A percentile compares a stretch with the other conserved stretches of the same genome.
Conservation (phyloP, 1,284 basidiomycete genomes). For the Phellopilus nigrolimitatus region DNA sequence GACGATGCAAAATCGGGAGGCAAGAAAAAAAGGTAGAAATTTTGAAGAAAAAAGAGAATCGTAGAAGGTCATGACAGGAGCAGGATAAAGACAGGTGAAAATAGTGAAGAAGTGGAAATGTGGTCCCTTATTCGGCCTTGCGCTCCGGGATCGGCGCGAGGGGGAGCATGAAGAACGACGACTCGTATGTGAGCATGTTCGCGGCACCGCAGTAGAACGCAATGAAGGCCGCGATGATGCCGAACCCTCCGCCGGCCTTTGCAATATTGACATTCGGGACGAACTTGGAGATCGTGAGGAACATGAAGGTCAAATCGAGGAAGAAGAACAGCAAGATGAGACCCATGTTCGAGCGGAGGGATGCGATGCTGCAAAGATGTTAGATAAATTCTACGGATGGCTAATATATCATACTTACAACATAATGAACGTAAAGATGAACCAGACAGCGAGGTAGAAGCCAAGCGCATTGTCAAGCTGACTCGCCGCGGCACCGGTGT, state of each 20-base stretch:
- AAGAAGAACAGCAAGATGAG: conserved; percentile 70
- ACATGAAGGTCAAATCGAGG: conserved; percentile 60
- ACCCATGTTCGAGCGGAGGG: conserved; percentile 61
- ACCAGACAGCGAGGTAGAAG: conserved; percentile 67
- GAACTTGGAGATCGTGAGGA: conserved; percentile 48
- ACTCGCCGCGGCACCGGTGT: conserved; percentile 37
- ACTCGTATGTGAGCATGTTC: conserved; percentile 52
- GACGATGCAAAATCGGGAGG: not conserved
- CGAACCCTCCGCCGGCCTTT: conserved; percentile 68
- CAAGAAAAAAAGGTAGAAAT: not conserved
- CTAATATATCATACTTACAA: conserved; percentile 41
- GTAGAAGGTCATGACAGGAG: conserved; percentile 2
- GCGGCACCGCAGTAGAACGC: conserved; percentile 68
- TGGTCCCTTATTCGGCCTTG: conserved; percentile 16
- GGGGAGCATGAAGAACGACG: conserved; percentile 47
- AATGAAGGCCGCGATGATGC: conserved; percentile 60
- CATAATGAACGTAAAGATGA: conserved; percentile 62
- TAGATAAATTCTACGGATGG: not conserved
- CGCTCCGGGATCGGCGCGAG: conserved; percentile 34
- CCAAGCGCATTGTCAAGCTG: conserved; percentile 58
- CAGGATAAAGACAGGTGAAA: conserved; percentile 2
- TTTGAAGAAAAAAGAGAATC: not conserved
- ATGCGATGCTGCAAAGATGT: conserved; percentile 43
- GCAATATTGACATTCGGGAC: conserved; percentile 23
- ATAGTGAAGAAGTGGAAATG: conserved; percentile 1